These are phyloP conservation scores for Naganishia sp. DNA, from an alignment of 1,284 basidiomycete species.

Conservation along the genomic window DNA sequence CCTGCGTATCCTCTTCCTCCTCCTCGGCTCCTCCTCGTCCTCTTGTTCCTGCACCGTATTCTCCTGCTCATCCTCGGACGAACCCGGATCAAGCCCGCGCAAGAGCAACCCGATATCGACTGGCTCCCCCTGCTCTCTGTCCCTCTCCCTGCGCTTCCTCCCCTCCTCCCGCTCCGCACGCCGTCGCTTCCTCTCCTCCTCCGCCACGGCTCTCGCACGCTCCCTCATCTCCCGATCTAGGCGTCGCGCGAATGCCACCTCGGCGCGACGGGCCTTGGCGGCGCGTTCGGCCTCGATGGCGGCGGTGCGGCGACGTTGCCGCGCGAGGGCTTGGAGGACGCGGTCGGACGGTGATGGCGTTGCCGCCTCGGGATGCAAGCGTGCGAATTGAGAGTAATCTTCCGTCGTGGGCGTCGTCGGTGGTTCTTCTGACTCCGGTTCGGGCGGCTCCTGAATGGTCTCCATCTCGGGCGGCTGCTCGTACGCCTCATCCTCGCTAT, in stretches of 20 bases:
- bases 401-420: conserved; percentile 34
- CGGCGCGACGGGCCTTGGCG: neutral
- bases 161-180: conserved; percentile 33
- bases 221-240: conserved; percentile 37
- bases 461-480: conserved; percentile 14
- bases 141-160: neutral
- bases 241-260: conserved; percentile 7
- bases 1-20: neutral
- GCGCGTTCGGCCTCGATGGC: conserved; percentile 30
- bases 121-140: neutral
- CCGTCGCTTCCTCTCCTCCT: conserved; percentile 39
- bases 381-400: conserved; percentile 47
- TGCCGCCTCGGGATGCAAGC: conserved; percentile 39
- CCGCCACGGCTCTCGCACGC: conserved; percentile 41
- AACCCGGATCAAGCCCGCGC: too few relatives aligned
- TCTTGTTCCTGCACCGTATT: too few relatives aligned
- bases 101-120: neutral
- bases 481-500: conserved; percentile 21
- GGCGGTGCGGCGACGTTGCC: conserved; percentile 32
- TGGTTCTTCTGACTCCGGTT: conserved; percentile 13
- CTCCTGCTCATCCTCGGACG: too few relatives aligned
- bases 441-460: neutral
- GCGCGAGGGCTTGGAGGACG: conserved; percentile 19
- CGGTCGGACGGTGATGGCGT: conserved; percentile 33
- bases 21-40: neutral